These are phyloP conservation scores for Blastomyces gilchristii DNA, from an alignment of 2,329 filamentous ascomycete species.

Conservation along the genomic window DNA sequence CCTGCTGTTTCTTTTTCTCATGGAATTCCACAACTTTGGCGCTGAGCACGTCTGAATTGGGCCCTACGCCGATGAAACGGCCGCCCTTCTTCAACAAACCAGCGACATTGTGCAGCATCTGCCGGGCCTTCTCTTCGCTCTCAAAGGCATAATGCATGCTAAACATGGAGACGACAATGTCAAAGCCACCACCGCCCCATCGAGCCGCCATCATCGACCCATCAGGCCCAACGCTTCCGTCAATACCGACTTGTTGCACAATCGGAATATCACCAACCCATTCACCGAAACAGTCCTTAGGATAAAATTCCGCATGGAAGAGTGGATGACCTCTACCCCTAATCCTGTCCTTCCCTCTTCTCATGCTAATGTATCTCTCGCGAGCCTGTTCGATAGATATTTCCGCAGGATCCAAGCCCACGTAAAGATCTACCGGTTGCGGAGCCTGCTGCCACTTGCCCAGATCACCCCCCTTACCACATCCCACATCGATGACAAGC, in stretches of 20 bases:
- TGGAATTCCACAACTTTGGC: constrained; percentile 69
- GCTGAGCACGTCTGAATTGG: constrained; percentile 88
- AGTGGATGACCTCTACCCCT: constrained; percentile 47
- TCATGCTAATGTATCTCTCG: constrained; percentile 70
- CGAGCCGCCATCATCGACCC: constrained; percentile 49
- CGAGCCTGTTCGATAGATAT: constrained; percentile 83
- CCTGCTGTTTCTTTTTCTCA: constrained; percentile 41
- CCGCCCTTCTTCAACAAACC: constrained; percentile 87
- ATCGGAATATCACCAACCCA: constrained; percentile 72
- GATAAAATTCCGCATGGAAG: constrained; percentile 78
- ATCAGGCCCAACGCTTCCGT: constrained; percentile 52
- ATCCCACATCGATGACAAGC: constrained; percentile 84
- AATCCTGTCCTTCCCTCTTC: constrained; percentile 35
- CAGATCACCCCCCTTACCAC: constrained; percentile 90
- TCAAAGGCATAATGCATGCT: constrained; percentile 99
- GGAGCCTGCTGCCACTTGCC: constrained; percentile 93
- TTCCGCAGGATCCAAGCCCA: constrained; percentile 86
- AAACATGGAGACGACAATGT: constrained; percentile 98
- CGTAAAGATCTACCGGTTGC: constrained; percentile 84
- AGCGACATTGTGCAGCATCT: constrained; percentile 88
- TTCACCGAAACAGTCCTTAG: constrained; percentile 87
- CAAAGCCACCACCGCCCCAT: constrained; percentile 69
- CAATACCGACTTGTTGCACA: constrained; percentile 77
- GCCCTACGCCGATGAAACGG: constrained; percentile 86
- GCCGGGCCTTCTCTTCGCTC: constrained; percentile 75